A percentile compares a stretch with the other conserved stretches of the same genome.
Evolutionary conservation across 1,284 basidiomycete genomes (phyloP).

Genomic region (Cutaneotrichosporon spelunceum): DNA sequence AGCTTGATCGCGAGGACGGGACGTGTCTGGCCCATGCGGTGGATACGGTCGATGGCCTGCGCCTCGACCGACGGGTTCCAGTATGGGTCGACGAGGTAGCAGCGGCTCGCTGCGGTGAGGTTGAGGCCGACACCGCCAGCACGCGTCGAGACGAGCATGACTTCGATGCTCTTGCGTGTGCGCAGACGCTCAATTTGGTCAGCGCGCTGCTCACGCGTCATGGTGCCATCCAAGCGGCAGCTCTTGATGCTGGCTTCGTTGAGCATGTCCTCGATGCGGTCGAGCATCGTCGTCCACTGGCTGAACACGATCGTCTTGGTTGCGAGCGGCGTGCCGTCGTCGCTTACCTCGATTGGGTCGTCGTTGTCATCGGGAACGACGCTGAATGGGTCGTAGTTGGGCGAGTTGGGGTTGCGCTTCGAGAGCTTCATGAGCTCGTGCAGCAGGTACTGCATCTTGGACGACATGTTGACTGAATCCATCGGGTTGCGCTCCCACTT

Average conservation of each 20-base stretch:
- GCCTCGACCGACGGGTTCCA: conserved; percentile 97
- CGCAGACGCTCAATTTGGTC: conserved; percentile 86
- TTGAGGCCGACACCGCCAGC: conserved; percentile 97
- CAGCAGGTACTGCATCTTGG: conserved; percentile 77
- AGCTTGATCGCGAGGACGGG: conserved; percentile 87
- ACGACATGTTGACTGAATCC: conserved; percentile 70
- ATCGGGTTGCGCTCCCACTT: conserved; percentile 69
- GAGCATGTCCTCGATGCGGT: conserved; percentile 89
- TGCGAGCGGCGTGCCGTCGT: conserved; percentile 56
- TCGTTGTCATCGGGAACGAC: conserved; percentile 66
- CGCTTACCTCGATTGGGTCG: conserved; percentile 61
- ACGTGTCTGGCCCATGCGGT: conserved; percentile 87
- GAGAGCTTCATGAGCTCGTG: conserved; percentile 73
- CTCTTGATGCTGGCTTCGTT: conserved; percentile 75
- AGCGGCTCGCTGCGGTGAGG: conserved; percentile 83
- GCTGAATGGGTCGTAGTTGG: conserved; percentile 68
- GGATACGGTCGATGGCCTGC: conserved; percentile 91
- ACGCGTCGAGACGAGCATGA: conserved; percentile 89
- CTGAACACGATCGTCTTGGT: conserved; percentile 89
- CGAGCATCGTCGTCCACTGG: conserved; percentile 94
- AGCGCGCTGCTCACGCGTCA: conserved; percentile 89
- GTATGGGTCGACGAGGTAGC: conserved; percentile 84
- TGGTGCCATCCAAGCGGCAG: conserved; percentile 89
- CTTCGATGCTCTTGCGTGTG: conserved; percentile 76
- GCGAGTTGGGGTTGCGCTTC: conserved; percentile 70